These are phyloP conservation scores for Leccinum boreale DNA, from an alignment of 768 basidiomycete genomes.

Conservation along the genomic window DNA sequence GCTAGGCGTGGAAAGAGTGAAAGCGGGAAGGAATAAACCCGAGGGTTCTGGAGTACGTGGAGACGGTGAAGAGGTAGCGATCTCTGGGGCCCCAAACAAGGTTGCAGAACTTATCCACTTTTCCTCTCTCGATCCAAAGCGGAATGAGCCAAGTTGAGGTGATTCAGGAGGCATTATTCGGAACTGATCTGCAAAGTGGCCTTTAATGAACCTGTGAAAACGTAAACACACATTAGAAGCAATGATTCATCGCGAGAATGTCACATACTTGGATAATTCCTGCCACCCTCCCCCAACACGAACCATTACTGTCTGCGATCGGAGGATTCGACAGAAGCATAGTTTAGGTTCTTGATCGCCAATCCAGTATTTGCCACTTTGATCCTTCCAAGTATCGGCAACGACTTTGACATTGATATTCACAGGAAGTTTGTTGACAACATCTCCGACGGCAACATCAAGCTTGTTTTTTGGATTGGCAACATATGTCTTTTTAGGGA, in stretches of 20 bases:
- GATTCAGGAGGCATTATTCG: constrained; percentile 64
- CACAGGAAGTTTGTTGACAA: constrained; percentile 85
- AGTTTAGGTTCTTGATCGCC: constrained; percentile 87
- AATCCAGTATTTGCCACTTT: constrained; percentile 96
- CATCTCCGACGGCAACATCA: constrained; percentile 88
- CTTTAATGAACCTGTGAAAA: constrained; percentile 70
- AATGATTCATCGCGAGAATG: not conserved
- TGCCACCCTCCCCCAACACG: constrained; percentile 94
- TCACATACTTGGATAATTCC: constrained; percentile 80
- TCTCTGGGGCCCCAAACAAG: constrained; percentile 55
- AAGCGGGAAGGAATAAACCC: constrained; percentile 56
- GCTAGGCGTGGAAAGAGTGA: constrained; percentile 52
- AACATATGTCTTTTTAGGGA: constrained; percentile 66
- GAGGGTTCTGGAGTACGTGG: constrained; percentile 71
- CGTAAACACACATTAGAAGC: not conserved
- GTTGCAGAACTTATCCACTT: constrained; percentile 84
- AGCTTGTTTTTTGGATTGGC: constrained; percentile 89
- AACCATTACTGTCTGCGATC: constrained; percentile 94
- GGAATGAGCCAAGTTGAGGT: constrained; percentile 43
- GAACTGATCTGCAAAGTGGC: constrained; percentile 83
- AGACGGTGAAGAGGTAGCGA: constrained; percentile 30
- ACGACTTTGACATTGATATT: constrained; percentile 81
- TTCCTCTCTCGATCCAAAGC: constrained; percentile 51
- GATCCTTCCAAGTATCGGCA: constrained; percentile 84
- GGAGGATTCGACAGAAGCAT: constrained; percentile 88